A percentile compares a stretch with the other conserved stretches of the same genome.
Evolutionary conservation across 75 land plant species (phyloP).

Genomic region (Cupressus sempervirens): DNA sequence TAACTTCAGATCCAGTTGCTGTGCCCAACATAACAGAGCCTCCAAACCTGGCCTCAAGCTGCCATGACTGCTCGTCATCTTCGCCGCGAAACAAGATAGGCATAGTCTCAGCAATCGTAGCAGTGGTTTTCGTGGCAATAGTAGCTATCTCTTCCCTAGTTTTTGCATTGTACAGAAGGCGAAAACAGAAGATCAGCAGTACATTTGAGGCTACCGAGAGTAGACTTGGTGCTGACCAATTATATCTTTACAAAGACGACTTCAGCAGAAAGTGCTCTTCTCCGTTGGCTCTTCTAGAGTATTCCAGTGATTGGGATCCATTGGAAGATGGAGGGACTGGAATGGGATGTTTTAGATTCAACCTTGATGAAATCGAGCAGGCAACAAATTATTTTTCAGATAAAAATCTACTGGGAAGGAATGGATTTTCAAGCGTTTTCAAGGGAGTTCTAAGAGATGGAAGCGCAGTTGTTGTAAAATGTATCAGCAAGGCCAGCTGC

Average conservation of each 20-base stretch:
- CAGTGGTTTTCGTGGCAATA: constrained; percentile 6
- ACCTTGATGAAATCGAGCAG: constrained; percentile 37
- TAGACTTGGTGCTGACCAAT: constrained; percentile 12
- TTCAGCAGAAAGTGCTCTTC: constrained; percentile 38
- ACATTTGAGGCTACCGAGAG: constrained; percentile 13
- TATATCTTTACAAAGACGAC: constrained; percentile 24
- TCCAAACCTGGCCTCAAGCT: constrained; percentile 21
- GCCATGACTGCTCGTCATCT: constrained; percentile 24
- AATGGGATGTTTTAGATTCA: constrained; percentile 14
- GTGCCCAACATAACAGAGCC: constrained; percentile 36
- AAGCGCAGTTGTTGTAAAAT: constrained; percentile 16
- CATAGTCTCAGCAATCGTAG: constrained; percentile 21
- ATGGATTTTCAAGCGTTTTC: constrained; percentile 31
- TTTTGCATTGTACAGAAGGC: constrained; percentile 23
- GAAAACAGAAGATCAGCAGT: constrained; percentile 27
- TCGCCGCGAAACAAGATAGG: constrained; percentile 12
- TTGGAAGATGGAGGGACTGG: constrained; percentile 28
- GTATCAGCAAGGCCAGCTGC: constrained; percentile 25
- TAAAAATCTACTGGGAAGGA: constrained; percentile 29
- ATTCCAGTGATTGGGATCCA: constrained; percentile 58
- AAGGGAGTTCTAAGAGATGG: constrained; percentile 40
- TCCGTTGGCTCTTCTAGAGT: constrained; percentile 51
- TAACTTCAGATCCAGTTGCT: neutral
- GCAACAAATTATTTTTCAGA: constrained; percentile 48
- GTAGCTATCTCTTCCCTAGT: constrained; percentile 3